Evolutionary conservation across 257 asterid genomes (phyloP).

Genomic region (Lantana camara): DNA sequence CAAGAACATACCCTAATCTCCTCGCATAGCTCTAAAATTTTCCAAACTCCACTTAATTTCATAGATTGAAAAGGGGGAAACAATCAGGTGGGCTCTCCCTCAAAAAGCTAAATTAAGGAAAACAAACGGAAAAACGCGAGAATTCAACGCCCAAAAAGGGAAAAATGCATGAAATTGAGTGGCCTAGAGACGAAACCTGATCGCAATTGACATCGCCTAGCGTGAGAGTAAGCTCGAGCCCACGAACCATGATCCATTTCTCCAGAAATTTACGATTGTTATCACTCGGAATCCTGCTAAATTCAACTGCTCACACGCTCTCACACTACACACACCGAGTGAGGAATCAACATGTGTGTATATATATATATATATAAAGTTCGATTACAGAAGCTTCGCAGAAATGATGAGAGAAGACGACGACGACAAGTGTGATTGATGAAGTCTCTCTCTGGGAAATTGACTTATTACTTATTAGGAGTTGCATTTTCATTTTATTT

Average conservation of each 20-base stretch:
- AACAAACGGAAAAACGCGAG: not conserved
- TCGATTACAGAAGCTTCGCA: constrained; percentile 38
- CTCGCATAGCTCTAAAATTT: constrained; percentile 9
- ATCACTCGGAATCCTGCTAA: constrained; percentile 24
- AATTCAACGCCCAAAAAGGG: constrained; percentile 2
- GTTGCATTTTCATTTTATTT: not conserved
- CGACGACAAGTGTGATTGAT: too few species aligned
- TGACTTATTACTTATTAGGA: not conserved
- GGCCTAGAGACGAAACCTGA: constrained; percentile 46
- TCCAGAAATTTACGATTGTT: constrained; percentile 4
- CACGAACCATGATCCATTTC: constrained; percentile 83
- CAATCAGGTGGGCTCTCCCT: not conserved
- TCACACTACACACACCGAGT: constrained; percentile 22
- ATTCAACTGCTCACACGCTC: constrained; percentile 26
- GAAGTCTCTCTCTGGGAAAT: not conserved
- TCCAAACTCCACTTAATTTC: constrained; percentile 11
- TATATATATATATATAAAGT: not conserved
- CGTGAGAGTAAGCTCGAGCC: constrained; percentile 50
- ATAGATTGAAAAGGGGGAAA: not conserved
- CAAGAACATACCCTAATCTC: not conserved
- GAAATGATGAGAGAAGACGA: constrained; percentile 33
- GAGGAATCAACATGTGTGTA: constrained; percentile 16
- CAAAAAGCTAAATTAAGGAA: not conserved
- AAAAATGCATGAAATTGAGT: not conserved
- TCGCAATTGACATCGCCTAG: constrained; percentile 66